phyloP scores from a whole-genome alignment of 2,329 filamentous ascomycete species.

The Penicillium sp. region DNA sequence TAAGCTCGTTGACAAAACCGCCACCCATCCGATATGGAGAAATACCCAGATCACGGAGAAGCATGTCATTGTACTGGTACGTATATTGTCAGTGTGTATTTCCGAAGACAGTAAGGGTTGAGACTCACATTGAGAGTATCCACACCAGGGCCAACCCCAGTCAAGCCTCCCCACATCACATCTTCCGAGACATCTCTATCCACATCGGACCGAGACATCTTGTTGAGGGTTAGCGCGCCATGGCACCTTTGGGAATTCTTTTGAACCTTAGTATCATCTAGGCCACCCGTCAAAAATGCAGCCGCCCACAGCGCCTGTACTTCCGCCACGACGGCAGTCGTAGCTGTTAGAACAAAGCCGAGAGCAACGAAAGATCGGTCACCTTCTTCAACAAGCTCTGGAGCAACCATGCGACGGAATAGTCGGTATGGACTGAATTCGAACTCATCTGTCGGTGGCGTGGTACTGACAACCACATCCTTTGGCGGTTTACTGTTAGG shows the following conservation, averaged over 20 bases:
- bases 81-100: too few relatives aligned
- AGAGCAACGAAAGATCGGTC: constrained; percentile 23
- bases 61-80: constrained; percentile 25
- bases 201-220: too few relatives aligned
- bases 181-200: constrained; percentile 19
- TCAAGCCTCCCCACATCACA: constrained; percentile 20
- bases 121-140: constrained; percentile 23
- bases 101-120: not conserved
- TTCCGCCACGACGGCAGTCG: constrained; percentile 24
- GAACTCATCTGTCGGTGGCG: not conserved
- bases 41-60: constrained; percentile 25
- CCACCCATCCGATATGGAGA: constrained; percentile 24
- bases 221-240: too few relatives aligned
- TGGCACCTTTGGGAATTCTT: constrained; percentile 5
- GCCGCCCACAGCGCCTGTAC: constrained; percentile 26
- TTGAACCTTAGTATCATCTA: too few relatives aligned
- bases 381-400: constrained; percentile 20
- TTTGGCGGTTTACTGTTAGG: not conserved
- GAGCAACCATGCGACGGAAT: constrained; percentile 26
- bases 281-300: constrained; percentile 22
- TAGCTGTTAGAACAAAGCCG: constrained; percentile 19
- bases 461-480: not conserved
- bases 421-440: constrained; percentile 18
- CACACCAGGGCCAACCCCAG: constrained; percentile 18
- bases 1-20: constrained; percentile 18